Conservation (phyloP, 345 rosid species). For the Citrus glauca region DNA sequence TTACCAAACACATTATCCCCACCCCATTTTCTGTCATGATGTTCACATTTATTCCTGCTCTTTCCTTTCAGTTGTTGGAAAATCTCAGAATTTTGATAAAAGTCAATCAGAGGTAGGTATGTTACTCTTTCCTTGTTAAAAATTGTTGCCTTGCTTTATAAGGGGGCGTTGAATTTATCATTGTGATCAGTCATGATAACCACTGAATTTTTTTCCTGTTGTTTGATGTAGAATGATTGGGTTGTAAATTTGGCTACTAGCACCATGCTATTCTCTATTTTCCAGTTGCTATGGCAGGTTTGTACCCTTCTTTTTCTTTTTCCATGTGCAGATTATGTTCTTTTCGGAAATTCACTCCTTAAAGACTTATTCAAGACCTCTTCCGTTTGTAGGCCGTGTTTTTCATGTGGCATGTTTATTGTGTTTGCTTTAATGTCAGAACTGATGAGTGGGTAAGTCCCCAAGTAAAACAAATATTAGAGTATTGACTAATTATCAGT, state of each 20-base stretch:
- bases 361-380: neutral
- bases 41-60: neutral
- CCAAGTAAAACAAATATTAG: neutral
- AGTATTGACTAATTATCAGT: neutral
- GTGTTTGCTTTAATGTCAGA: constrained; percentile 55
- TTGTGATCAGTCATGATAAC: neutral
- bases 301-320: neutral
- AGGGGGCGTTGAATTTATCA: neutral
- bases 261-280: constrained; percentile 44
- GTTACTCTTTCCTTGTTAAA: neutral
- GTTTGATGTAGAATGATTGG: constrained; percentile 26
- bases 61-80: constrained; percentile 26
- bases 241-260: constrained; percentile 33
- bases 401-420: constrained; percentile 56
- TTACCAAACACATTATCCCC: neutral
- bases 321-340: neutral
- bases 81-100: constrained; percentile 9
- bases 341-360: neutral
- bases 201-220: neutral
- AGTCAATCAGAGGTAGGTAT: constrained; percentile 29
- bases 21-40: neutral
- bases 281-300: constrained; percentile 72
- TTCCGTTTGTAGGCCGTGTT: constrained; percentile 40
- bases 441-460: constrained; percentile 77
- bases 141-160: neutral